Evolutionary conservation across 257 asterid species (phyloP).

Genomic region (Jacaranda mimosifolia): DNA sequence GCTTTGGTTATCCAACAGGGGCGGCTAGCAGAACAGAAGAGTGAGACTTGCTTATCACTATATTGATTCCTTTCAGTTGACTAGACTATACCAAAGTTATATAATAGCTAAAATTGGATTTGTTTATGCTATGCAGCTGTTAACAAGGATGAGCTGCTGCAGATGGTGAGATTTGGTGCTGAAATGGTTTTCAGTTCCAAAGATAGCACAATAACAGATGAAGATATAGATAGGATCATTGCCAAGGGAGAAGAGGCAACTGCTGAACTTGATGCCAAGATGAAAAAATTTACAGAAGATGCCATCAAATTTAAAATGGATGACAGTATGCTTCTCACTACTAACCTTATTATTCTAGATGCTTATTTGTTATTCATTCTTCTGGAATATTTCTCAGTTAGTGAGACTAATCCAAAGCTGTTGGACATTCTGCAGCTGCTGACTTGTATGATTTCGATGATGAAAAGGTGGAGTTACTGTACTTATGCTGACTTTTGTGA

Average conservation of each 20-base stretch:
- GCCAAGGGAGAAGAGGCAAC: constrained; percentile 99
- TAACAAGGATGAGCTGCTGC: constrained; percentile 95
- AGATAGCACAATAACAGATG: constrained; percentile 99
- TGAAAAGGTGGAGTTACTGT: constrained; percentile 67
- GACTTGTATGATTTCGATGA: constrained; percentile 97
- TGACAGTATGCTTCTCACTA: constrained; percentile 68
- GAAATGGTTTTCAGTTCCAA: constrained; percentile 99
- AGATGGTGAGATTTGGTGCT: constrained; percentile 99
- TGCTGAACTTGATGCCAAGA: constrained; percentile 98
- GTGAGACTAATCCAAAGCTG: constrained; percentile 40
- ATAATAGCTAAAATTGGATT: neutral
- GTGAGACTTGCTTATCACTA: constrained; percentile 53
- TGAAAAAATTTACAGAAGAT: constrained; percentile 98
- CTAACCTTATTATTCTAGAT: constrained; percentile 21
- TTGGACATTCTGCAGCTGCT: constrained; percentile 74
- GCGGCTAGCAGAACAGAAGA: constrained; percentile 92
- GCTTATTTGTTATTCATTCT: constrained; percentile 10
- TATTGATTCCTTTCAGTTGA: constrained; percentile 10
- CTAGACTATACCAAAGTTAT: neutral
- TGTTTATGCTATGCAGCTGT: constrained; percentile 71
- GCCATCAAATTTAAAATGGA: constrained; percentile 99
- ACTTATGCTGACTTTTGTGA: constrained; percentile 17
- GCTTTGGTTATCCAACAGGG: constrained; percentile 99
- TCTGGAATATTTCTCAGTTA: constrained; percentile 31
- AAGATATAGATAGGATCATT: constrained; percentile 96